Evolutionary conservation across 2,329 filamentous ascomycete genomes (phyloP).

Genomic region (Sporothrix pallida): DNA sequence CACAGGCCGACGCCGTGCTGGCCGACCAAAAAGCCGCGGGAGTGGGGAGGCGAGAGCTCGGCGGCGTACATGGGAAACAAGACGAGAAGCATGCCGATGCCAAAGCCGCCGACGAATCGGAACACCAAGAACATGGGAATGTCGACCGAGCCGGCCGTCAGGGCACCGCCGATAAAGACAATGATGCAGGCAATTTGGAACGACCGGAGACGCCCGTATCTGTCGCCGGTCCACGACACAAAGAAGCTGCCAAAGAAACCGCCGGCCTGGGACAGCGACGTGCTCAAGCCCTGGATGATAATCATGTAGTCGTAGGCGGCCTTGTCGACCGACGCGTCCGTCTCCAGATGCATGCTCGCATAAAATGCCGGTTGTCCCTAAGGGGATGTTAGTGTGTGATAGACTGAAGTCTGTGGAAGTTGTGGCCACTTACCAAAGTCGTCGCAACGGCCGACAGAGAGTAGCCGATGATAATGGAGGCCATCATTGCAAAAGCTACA

Average conservation of each 20-base stretch:
- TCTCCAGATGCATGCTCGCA: slow-evolving; percentile 19
- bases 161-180: slow-evolving; percentile 2
- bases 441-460: slow-evolving; percentile 26
- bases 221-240: slow-evolving; percentile 23
- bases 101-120: slow-evolving; percentile 20
- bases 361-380: slow-evolving; percentile 28
- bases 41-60: slow-evolving; percentile 22
- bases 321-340: neutral
- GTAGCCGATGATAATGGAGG: slow-evolving; percentile 29
- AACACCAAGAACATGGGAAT: slow-evolving; percentile 26
- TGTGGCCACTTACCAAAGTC: slow-evolving; percentile 1
- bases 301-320: slow-evolving; percentile 26
- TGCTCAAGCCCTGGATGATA: slow-evolving; percentile 20
- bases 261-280: slow-evolving; percentile 24
- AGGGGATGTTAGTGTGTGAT: neutral
- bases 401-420: neutral
- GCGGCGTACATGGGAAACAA: slow-evolving; percentile 29
- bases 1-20: slow-evolving; percentile 21
- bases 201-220: slow-evolving; percentile 17
- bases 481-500: slow-evolving; percentile 23
- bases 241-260: slow-evolving; percentile 26
- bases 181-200: slow-evolving; percentile 23
- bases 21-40: slow-evolving; percentile 21
- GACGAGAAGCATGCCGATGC: slow-evolving; percentile 28
- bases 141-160: slow-evolving; percentile 17